phyloP scores from a whole-genome alignment of 2,329 filamentous ascomycete genomes.

The Remersonia thermophila region DNA sequence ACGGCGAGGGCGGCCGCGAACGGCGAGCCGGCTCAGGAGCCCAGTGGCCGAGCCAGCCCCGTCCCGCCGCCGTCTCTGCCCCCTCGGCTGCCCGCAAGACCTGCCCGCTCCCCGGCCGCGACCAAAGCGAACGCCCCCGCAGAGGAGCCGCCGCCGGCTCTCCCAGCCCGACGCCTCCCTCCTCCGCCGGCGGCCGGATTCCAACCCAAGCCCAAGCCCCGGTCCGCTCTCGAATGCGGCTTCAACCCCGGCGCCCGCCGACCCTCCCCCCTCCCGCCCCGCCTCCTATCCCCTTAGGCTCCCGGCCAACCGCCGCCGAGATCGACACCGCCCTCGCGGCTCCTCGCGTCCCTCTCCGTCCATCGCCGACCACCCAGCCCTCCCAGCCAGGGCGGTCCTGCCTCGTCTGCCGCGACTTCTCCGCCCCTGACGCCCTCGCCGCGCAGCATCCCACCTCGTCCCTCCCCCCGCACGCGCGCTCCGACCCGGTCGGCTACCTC shows the following conservation, averaged over 20 bases:
- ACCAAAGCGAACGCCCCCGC: conserved; percentile 36
- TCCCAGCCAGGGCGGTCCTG: conserved; percentile 35
- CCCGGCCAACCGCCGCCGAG: conserved; percentile 39
- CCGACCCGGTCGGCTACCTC: conserved; percentile 56
- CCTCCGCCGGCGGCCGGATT: conserved; percentile 19
- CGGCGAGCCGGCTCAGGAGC: conserved; percentile 18
- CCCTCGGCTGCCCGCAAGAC: conserved; percentile 39
- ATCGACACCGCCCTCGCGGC: conserved; percentile 30
- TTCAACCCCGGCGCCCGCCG: conserved; percentile 12
- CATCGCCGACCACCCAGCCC: conserved; percentile 7
- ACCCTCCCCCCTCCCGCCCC: conserved; percentile 26
- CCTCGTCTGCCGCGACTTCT: conserved; percentile 79
- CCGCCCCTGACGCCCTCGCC: conserved; percentile 64
- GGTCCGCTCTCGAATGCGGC: conserved; percentile 21
- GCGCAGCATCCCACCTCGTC: conserved; percentile 60
- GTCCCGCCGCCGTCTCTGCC: conserved; percentile 31
- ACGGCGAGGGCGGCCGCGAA: conserved; percentile 22
- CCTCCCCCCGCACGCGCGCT: conserved; percentile 41
- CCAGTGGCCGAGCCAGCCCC: conserved; percentile 14
- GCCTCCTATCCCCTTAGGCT: conserved; percentile 40
- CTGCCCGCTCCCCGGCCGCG: conserved; percentile 24
- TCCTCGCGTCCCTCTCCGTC: conserved; percentile 20
- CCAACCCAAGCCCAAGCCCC: conserved; percentile 19
- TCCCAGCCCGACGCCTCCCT: conserved; percentile 28
- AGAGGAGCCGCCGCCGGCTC: conserved; percentile 39